phyloP scores from a whole-genome alignment of 1,284 basidiomycete genomes.

The Fomitopsis pinicola region DNA sequence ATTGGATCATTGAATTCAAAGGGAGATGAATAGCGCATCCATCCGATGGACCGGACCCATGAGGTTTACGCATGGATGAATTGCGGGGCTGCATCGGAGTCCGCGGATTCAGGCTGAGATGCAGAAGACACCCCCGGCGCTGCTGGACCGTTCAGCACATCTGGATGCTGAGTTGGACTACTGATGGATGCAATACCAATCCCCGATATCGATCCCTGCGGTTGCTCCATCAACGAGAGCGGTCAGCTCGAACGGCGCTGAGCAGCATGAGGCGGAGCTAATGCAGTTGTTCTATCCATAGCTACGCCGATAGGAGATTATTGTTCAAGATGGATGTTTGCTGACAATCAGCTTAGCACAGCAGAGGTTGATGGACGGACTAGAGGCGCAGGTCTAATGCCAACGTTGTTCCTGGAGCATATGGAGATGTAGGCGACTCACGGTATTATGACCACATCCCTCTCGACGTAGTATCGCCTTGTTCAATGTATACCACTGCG shows the following conservation, averaged over 20 bases:
- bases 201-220: background rate
- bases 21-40: background rate
- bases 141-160: background rate
- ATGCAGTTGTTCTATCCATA: background rate
- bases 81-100: background rate
- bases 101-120: background rate
- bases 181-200: background rate
- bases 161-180: background rate
- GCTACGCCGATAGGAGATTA: background rate
- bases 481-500: too few relatives aligned
- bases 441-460: background rate
- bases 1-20: background rate
- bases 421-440: background rate
- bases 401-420: background rate
- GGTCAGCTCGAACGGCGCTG: background rate
- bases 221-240: background rate
- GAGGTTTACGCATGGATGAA: background rate
- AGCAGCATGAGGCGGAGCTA: background rate
- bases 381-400: background rate
- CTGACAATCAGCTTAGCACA: background rate
- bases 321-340: background rate
- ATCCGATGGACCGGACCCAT: background rate
- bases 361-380: background rate
- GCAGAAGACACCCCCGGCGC: background rate
- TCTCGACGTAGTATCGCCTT: background rate